A percentile compares a stretch with the other conserved stretches of the same genome.
Evolutionary conservation across 1,284 basidiomycete genomes (phyloP).

Genomic region (Apiotrichum akiyoshidainum): DNA sequence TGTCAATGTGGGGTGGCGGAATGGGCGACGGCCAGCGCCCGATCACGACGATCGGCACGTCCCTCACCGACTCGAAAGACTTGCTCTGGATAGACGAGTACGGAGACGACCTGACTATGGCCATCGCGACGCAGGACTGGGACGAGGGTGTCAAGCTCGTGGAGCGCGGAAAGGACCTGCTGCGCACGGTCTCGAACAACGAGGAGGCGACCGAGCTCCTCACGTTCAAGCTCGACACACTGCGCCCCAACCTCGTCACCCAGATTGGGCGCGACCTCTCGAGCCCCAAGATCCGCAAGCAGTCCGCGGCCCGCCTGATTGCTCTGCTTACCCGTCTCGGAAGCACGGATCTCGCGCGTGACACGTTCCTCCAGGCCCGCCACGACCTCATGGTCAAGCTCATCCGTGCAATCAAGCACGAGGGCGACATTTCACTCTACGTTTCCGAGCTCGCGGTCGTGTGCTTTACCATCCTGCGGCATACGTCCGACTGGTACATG

Average conservation of each 20-base stretch:
- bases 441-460: conserved; percentile 50
- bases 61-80: conserved; percentile 63
- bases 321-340: conserved; percentile 70
- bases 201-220: conserved; percentile 33
- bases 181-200: conserved; percentile 56
- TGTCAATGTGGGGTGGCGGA: conserved; percentile 12
- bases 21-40: conserved; percentile 56
- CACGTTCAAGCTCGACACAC: conserved; percentile 61
- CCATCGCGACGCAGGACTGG: conserved; percentile 86
- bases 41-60: conserved; percentile 63
- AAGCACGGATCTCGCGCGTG: conserved; percentile 73
- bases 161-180: conserved; percentile 74
- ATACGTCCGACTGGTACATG: conserved; percentile 97
- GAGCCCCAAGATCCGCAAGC: conserved; percentile 72
- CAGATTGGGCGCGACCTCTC: conserved; percentile 72
- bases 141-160: conserved; percentile 77
- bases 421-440: conserved; percentile 64
- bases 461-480: conserved; percentile 49
- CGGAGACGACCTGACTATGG: conserved; percentile 84
- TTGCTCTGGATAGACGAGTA: conserved; percentile 82
- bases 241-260: conserved; percentile 67
- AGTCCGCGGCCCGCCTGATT: conserved; percentile 68
- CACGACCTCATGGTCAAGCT: conserved; percentile 70
- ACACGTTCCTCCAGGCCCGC: conserved; percentile 77
- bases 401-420: conserved; percentile 80